Evolutionary conservation across 2,329 filamentous ascomycete species (phyloP).

Genomic region (Alternaria arbusti): DNA sequence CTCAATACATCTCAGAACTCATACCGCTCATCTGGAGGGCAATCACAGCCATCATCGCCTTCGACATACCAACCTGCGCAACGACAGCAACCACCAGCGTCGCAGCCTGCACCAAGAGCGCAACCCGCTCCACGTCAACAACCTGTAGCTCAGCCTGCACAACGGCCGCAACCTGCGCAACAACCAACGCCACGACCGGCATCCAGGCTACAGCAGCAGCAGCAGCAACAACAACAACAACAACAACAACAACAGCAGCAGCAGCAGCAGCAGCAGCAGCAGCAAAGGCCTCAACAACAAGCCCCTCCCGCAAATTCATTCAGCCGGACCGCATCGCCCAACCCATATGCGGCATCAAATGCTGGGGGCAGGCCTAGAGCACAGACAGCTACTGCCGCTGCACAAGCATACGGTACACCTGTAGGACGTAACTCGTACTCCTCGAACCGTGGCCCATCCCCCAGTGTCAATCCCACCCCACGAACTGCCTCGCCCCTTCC

Average conservation of each 20-base stretch:
- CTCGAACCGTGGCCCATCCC: constrained; percentile 47
- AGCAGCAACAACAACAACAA: constrained; percentile 1
- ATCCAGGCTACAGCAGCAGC: constrained; percentile 5
- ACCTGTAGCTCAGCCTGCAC: not conserved
- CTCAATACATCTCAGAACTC: constrained; percentile 47
- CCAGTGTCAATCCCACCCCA: constrained; percentile 43
- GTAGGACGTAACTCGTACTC: constrained; percentile 46
- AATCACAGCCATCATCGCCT: constrained; percentile 10
- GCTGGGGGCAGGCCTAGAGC: constrained; percentile 41
- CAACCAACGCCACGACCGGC: constrained; percentile 7
- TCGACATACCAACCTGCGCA: constrained; percentile 12
- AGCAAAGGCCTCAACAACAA: constrained; percentile 4
- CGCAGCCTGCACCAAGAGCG: constrained; percentile 6
- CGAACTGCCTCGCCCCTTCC: constrained; percentile 53
- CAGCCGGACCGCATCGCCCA: constrained; percentile 59
- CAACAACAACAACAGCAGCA: constrained; percentile 9
- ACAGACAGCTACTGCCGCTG: constrained; percentile 48
- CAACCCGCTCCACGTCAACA: constrained; percentile 10
- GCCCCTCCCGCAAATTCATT: constrained; percentile 17
- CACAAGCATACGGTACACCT: constrained; percentile 41
- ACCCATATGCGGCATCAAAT: constrained; percentile 61
- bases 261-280: constrained; percentile 3
- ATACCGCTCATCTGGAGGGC: constrained; percentile 16
- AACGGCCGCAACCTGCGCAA: not conserved
- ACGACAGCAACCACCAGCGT: constrained; percentile 2